Percentiles rank a stretch among this genome's conserved stretches.
Conservation (phyloP, 176 grass and related monocot species). For the Oryza meridionalis region DNA sequence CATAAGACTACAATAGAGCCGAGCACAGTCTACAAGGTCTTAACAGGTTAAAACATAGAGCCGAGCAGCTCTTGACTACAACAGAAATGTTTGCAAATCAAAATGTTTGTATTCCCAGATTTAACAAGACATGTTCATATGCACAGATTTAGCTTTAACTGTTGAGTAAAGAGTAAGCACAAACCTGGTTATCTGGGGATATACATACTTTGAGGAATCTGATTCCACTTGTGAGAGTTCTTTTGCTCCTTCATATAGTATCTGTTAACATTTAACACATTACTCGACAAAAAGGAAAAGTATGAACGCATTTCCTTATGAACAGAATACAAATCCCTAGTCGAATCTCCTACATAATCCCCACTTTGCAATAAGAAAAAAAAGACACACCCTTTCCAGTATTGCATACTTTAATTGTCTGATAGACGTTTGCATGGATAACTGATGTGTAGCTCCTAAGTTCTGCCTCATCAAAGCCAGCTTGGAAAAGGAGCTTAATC, state of each 20-base stretch:
- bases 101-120: constrained; percentile 14
- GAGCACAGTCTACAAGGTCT: constrained; percentile 1
- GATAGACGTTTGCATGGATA: constrained; percentile 96
- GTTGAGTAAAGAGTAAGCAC: neutral
- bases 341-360: constrained; percentile 34
- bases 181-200: constrained; percentile 77
- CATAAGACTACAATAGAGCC: constrained; percentile 15
- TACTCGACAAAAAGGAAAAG: constrained; percentile 16
- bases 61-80: neutral
- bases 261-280: constrained; percentile 53
- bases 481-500: constrained; percentile 99
- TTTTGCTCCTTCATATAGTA: constrained; percentile 92
- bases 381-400: constrained; percentile 78
- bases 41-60: neutral
- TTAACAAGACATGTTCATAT: constrained; percentile 2
- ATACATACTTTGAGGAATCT: constrained; percentile 76
- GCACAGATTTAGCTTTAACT: neutral
- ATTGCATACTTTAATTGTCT: constrained; percentile 99
- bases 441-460: constrained; percentile 89
- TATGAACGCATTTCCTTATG: constrained; percentile 26
- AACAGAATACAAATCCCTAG: constrained; percentile 25
- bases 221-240: constrained; percentile 80
- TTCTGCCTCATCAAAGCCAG: constrained; percentile 83
- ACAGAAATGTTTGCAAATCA: neutral
- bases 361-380: constrained; percentile 40